phyloP scores from a whole-genome alignment of 2,329 filamentous ascomycete genomes.

The Aspergillus sp. region DNA sequence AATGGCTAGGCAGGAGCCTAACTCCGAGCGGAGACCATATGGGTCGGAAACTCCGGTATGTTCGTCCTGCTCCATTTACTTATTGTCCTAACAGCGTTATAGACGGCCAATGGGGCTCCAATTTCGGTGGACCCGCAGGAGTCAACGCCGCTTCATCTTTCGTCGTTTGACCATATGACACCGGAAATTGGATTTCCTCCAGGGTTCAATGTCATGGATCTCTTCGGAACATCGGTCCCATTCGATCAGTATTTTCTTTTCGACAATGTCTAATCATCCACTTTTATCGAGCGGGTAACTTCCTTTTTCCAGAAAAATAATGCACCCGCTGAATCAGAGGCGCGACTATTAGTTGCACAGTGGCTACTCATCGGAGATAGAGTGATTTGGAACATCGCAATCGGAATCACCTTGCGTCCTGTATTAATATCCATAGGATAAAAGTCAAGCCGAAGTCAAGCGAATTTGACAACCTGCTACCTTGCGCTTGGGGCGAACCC shows the following conservation, averaged over 20 bases:
- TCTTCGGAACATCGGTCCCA: neutral
- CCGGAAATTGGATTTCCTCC: neutral
- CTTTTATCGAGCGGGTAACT: no score
- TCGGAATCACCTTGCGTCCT: neutral
- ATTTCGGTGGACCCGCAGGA: neutral
- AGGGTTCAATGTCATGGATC: neutral
- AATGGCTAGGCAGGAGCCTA: neutral
- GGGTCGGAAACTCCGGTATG: neutral
- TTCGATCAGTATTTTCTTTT: neutral
- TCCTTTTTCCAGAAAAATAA: no score
- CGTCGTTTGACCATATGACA: neutral
- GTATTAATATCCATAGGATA: neutral
- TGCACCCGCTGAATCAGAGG: neutral
- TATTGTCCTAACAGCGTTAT: neutral
- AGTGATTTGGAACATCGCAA: neutral
- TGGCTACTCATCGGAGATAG: no score
- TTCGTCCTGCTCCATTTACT: neutral
- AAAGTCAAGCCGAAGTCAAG: neutral
- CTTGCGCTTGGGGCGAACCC: neutral
- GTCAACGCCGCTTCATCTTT: constrained; percentile 31
- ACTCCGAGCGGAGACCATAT: neutral
- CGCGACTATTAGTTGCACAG: neutral
- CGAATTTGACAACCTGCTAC: neutral
- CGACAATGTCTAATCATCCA: neutral
- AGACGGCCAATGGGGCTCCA: neutral